phyloP scores from a whole-genome alignment of 805 yeast genomes.

The Barnettozyma sp. region DNA sequence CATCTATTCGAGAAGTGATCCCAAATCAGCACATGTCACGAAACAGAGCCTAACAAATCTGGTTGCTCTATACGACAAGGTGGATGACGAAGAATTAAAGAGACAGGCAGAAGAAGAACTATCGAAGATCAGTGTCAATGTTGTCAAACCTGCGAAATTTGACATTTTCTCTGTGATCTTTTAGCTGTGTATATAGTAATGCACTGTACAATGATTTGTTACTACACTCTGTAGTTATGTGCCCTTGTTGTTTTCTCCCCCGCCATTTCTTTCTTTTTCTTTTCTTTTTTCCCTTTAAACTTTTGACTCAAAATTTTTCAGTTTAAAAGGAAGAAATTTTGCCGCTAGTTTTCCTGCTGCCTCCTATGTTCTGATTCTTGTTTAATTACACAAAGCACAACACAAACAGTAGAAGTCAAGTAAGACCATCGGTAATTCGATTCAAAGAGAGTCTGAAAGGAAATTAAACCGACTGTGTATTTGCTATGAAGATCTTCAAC shows the following conservation, averaged over 20 bases:
- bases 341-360: too few species aligned
- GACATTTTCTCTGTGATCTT: slow-evolving; percentile 7
- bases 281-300: background rate
- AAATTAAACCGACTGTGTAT: too few species aligned
- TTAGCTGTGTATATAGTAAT: background rate
- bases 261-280: background rate
- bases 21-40: slow-evolving; percentile 33
- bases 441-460: too few species aligned
- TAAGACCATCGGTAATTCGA: too few species aligned
- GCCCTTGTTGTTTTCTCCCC: background rate
- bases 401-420: too few species aligned
- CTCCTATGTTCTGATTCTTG: too few species aligned
- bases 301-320: too few species aligned
- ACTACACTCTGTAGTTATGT: background rate
- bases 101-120: slow-evolving; percentile 11
- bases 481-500: slow-evolving; percentile 85
- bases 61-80: slow-evolving; percentile 12
- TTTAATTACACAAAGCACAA: too few species aligned
- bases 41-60: slow-evolving; percentile 32
- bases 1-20: slow-evolving; percentile 26
- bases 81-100: slow-evolving; percentile 13
- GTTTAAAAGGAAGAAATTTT: too few species aligned
- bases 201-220: background rate
- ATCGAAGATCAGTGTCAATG: slow-evolving; percentile 6
- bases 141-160: slow-evolving; percentile 5